Conservation (phyloP, 331 rosid species). For the Spiraea crenata region DNA sequence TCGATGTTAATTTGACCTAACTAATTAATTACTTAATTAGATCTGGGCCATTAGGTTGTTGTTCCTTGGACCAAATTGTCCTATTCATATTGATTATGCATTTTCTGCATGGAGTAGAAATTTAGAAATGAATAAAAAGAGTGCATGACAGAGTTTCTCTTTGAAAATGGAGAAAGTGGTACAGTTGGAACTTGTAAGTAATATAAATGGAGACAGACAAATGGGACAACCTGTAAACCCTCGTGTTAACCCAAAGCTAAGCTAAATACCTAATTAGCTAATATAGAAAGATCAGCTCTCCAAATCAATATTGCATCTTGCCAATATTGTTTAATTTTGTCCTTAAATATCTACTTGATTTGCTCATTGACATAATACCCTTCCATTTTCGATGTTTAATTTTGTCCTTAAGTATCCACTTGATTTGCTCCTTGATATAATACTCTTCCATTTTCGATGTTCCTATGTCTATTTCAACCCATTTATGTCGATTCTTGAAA, state of each 20-base stretch:
- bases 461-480: too few species aligned
- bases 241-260: not conserved
- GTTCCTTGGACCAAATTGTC: constrained; percentile 6
- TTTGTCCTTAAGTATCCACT: not conserved
- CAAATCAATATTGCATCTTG: not conserved
- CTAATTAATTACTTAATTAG: not conserved
- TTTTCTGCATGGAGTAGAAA: not conserved
- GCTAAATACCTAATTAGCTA: not conserved
- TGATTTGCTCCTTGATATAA: not conserved
- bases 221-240: constrained; percentile 63
- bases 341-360: not conserved
- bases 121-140: not conserved
- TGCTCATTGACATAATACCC: not conserved
- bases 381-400: not conserved
- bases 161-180: constrained; percentile 26
- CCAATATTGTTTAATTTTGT: not conserved
- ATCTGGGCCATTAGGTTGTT: not conserved
- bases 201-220: constrained; percentile 20
- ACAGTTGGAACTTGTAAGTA: constrained; percentile 4
- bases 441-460: not conserved
- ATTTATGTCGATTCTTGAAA: too few species aligned
- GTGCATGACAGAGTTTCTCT: constrained; percentile 5
- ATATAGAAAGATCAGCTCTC: not conserved
- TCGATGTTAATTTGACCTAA: not conserved
- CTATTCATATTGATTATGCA: not conserved